Percentiles rank a stretch among this genome's conserved stretches.
Conservation (phyloP, 371 early-diverging fungal species). For the Choanephora cucurbitarum region DNA sequence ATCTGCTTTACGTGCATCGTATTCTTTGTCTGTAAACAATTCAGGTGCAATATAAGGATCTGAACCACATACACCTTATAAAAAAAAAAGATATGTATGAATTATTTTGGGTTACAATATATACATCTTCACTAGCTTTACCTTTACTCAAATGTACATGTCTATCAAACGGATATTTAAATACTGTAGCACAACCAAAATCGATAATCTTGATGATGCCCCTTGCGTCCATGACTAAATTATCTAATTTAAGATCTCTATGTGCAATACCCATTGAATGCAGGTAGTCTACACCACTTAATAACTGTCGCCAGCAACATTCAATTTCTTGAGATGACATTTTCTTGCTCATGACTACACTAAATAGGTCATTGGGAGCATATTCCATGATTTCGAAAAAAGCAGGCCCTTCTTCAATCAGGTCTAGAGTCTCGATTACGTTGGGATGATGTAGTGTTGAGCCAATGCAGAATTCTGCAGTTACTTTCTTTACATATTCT, state of each 20-base stretch:
- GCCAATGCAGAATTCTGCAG: conserved; percentile 83
- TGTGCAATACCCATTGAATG: conserved; percentile 80
- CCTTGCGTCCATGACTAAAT: conserved; percentile 67
- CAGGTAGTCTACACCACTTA: conserved; percentile 71
- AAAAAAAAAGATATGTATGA: conserved; percentile 4
- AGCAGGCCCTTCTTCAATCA: conserved; percentile 60
- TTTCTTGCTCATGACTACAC: conserved; percentile 62
- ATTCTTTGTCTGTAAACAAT: conserved; percentile 45
- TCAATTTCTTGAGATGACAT: conserved; percentile 60
- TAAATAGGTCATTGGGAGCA: conserved; percentile 75
- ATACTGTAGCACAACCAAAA: conserved; percentile 88
- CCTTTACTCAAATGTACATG: conserved; percentile 23
- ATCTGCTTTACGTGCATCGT: conserved; percentile 65
- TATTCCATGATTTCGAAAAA: conserved; percentile 82
- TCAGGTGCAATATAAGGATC: conserved; percentile 68
- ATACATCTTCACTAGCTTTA: too few relatives aligned
- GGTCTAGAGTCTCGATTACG: conserved; percentile 83
- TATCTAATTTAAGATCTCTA: conserved; percentile 86
- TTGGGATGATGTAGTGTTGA: conserved; percentile 77
- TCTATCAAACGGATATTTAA: conserved; percentile 64
- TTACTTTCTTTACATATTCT: conserved; percentile 79
- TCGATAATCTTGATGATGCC: conserved; percentile 87
- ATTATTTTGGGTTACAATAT: too few relatives aligned
- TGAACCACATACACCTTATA: conserved; percentile 56
- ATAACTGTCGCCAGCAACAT: conserved; percentile 73